Conservation (phyloP, 768 basidiomycete species). For the Omphalotus guepiniiformis region DNA sequence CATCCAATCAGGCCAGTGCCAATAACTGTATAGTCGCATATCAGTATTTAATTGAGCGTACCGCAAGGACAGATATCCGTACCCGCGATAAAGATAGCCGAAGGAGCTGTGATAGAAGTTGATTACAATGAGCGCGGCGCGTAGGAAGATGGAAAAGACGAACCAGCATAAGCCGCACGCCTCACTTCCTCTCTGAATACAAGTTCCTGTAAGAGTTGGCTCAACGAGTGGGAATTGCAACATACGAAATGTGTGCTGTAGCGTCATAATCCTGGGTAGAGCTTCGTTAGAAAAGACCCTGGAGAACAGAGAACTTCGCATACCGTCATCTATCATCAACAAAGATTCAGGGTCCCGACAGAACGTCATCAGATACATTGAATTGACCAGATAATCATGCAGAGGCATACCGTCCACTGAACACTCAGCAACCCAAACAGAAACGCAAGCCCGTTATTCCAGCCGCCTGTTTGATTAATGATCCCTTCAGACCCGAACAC, state of each 20-base stretch:
- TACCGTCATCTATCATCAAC: conserved; percentile 56
- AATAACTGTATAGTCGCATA: conserved; percentile 39
- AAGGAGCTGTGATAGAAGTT: conserved; percentile 36
- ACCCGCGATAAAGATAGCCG: conserved; percentile 61
- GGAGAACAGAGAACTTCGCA: conserved; percentile 12
- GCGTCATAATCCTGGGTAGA: conserved; percentile 70
- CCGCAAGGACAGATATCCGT: conserved; percentile 15
- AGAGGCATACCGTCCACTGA: conserved; percentile 69
- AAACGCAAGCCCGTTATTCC: conserved; percentile 77
- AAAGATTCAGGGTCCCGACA: conserved; percentile 16
- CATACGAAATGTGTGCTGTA: conserved; percentile 78
- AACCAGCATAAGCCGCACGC: conserved; percentile 74
- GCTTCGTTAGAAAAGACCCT: background rate
- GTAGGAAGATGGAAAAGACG: conserved; percentile 19
- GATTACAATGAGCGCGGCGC: background rate
- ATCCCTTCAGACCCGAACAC: conserved; percentile 76
- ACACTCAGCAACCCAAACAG: conserved; percentile 82
- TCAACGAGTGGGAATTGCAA: conserved; percentile 10
- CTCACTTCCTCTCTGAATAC: conserved; percentile 71
- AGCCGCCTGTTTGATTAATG: conserved; percentile 76
- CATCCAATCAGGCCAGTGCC: conserved; percentile 79
- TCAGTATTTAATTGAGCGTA: background rate
- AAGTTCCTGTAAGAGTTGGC: background rate
- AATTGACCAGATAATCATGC: conserved; percentile 8
- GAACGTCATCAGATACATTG: background rate